Evolutionary conservation across 306 rosid species (phyloP).

Genomic region (Ziziphus jujuba): DNA sequence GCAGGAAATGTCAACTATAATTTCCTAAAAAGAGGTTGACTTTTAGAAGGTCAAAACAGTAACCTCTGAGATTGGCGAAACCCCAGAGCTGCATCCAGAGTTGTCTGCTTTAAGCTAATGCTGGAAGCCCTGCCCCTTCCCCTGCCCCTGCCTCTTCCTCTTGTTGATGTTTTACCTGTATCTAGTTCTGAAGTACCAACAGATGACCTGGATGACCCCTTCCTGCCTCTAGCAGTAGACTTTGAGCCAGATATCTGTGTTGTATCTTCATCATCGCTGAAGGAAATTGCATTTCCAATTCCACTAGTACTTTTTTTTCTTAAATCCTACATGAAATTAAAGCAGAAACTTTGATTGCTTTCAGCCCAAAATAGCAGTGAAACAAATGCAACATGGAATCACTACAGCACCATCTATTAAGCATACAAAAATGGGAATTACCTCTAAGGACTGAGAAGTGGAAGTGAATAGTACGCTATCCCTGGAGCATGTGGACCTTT

Average conservation of each 20-base stretch:
- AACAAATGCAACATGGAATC: constrained; percentile 2
- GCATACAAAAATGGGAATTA: constrained; percentile 32
- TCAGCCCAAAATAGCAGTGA: background rate
- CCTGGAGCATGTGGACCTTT: constrained; percentile 57
- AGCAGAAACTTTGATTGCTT: background rate
- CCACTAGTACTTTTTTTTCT: constrained; percentile 60
- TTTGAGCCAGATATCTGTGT: constrained; percentile 50
- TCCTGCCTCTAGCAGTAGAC: constrained; percentile 71
- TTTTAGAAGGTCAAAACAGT: constrained; percentile 16
- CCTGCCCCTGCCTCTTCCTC: constrained; percentile 86
- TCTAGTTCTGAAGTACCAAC: constrained; percentile 29
- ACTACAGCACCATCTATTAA: constrained; percentile 11
- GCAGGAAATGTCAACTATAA: constrained; percentile 11
- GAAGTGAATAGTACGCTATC: constrained; percentile 47
- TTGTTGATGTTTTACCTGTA: constrained; percentile 46
- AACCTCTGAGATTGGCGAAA: constrained; percentile 82
- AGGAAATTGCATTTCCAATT: constrained; percentile 65
- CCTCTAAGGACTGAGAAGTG: constrained; percentile 53
- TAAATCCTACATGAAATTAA: constrained; percentile 49
- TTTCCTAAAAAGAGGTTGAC: background rate
- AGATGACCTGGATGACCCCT: constrained; percentile 52
- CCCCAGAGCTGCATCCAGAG: constrained; percentile 83
- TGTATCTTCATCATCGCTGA: constrained; percentile 88
- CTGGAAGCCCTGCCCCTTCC: constrained; percentile 59
- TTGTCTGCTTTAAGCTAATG: constrained; percentile 76